phyloP scores from a whole-genome alignment of 257 asterid genomes.

The Anisodus acutangulus region DNA sequence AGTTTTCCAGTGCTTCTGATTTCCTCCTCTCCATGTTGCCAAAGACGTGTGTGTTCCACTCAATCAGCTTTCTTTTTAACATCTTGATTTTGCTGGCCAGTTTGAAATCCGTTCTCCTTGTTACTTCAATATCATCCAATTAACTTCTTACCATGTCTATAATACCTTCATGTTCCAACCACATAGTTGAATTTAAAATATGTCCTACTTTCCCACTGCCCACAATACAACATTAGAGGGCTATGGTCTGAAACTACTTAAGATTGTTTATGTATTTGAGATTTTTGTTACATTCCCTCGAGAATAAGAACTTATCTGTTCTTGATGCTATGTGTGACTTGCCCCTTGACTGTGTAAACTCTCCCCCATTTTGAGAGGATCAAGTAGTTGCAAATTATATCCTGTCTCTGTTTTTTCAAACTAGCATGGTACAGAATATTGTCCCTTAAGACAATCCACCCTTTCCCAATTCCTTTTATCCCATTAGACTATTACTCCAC shows the following conservation, averaged over 20 bases:
- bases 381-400: neutral
- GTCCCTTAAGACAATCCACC: constrained; percentile 1
- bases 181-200: constrained; percentile 4
- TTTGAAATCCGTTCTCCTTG: neutral
- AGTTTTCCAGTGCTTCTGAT: neutral
- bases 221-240: constrained; percentile 1
- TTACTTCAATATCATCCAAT: constrained; percentile 9
- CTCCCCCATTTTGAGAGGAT: neutral
- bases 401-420: neutral
- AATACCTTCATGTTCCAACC: neutral
- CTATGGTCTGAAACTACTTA: constrained; percentile 9
- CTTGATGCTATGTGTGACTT: neutral
- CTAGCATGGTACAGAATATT: neutral
- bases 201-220: neutral
- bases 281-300: neutral
- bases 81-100: neutral
- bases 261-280: neutral
- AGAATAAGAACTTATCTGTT: neutral
- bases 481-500: neutral
- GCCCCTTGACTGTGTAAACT: neutral
- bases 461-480: neutral
- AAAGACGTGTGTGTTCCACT: neutral
- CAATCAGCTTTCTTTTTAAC: neutral
- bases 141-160: neutral
- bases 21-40: neutral